These are phyloP conservation scores for Orbilia oligospora DNA, from an alignment of 2,329 filamentous ascomycete genomes.

Conservation along the genomic window DNA sequence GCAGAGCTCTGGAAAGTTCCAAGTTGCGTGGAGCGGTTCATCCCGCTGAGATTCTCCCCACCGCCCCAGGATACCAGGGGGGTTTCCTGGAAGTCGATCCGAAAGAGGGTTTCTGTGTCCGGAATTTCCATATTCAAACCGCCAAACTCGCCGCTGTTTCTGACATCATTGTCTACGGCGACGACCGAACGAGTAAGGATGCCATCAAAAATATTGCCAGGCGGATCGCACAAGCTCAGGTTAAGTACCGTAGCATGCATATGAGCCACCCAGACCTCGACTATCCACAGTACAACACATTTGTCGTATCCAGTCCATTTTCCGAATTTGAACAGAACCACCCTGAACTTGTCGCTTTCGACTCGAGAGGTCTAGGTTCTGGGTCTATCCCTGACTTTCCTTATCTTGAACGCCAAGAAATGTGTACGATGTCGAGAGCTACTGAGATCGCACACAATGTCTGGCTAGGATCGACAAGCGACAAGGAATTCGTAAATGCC, in stretches of 20 bases:
- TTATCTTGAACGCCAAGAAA: constrained; percentile 83
- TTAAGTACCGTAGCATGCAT: constrained; percentile 76
- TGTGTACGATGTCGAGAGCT: constrained; percentile 91
- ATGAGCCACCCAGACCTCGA: constrained; percentile 73
- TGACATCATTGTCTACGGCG: constrained; percentile 92
- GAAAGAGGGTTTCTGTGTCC: constrained; percentile 89
- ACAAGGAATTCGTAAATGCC: constrained; percentile 66
- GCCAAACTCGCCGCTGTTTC: constrained; percentile 89
- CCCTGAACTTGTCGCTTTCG: constrained; percentile 80
- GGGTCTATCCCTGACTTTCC: constrained; percentile 88
- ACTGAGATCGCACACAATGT: constrained; percentile 92
- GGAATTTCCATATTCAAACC: constrained; percentile 97
- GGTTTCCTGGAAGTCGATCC: constrained; percentile 89
- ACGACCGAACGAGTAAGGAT: constrained; percentile 75
- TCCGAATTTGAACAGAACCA: constrained; percentile 79
- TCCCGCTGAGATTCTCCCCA: constrained; percentile 81
- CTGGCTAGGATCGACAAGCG: constrained; percentile 78
- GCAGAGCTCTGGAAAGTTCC: constrained; percentile 80
- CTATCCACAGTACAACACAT: constrained; percentile 84
- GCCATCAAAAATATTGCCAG: constrained; percentile 77
- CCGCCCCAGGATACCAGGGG: constrained; percentile 69
- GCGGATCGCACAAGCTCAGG: constrained; percentile 81
- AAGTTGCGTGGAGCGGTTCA: constrained; percentile 89
- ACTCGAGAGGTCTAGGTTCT: constrained; percentile 79
- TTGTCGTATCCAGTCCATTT: constrained; percentile 78